Base-by-base conservation (phyloP, 331 rosid genomes). In the Malus hybrid region DNA sequence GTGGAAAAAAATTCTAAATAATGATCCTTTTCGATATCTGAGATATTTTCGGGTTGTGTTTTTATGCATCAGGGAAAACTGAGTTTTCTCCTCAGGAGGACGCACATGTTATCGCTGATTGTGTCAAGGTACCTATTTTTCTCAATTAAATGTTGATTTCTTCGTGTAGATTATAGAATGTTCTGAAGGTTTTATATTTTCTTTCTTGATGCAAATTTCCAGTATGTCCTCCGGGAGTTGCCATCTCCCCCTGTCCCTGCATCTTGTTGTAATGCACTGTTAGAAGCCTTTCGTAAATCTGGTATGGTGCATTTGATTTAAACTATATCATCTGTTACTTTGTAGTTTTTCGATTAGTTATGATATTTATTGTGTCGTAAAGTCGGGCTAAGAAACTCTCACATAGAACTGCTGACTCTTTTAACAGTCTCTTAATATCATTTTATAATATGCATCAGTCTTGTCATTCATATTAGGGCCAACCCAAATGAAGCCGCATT, bases 231-330 rank as follows among this genome's bases (percentile, higher is more conserved):
- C 76, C 93, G 99, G 50, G 96, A 84, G 85, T 85, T 95, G 89
- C 97, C 97, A 33, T 95, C 99, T 74, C 90, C 98, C 85, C 99
- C 98, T 0, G 96, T 95, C 63, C 99, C 99, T 19, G 99, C 98
- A 83, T 95, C 99, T 81, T 95, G 99, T 83, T 95, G 99, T 80
- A 90, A 90, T 42, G 99, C 99, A 68, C 88, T 95, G 22, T 84
- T 92, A 76, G 96, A 90, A 77, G 88, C 97, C 77, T 83, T 88
- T 77, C 91, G 99, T 89, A 92, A 86, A 97, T 90, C 66, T 69
- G 70, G 63, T 72, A 44, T 18, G 29, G 36, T 61, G 57, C 79
- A 65, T 70, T 69, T 80, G 8, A 27, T 39, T 64, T 18, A 66
- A 46, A 29, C 64, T 32, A 24, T 71, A 50, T 60, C 19, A 55